A percentile compares a stretch with the other conserved stretches of the same genome.
phyloP scores from a whole-genome alignment of 2,329 filamentous ascomycete genomes.

The Knufia fluminis region DNA sequence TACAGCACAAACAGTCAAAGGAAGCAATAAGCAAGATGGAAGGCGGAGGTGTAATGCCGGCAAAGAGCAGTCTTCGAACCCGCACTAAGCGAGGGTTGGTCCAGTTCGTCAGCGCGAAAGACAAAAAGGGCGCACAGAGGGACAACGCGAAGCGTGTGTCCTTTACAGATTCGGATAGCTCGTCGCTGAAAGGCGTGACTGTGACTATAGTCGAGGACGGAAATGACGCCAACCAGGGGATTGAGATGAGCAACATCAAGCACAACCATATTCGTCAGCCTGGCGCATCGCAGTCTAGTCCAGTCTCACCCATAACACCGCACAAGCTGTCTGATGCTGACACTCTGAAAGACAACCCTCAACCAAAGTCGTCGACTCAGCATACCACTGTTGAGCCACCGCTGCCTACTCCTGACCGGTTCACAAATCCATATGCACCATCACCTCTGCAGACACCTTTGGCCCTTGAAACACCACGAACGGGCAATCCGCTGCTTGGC shows the following conservation, averaged over 20 bases:
- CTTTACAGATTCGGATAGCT: conserved; percentile 1
- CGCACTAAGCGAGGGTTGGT: not conserved
- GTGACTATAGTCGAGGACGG: conserved; percentile 4
- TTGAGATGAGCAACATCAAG: conserved; percentile 6
- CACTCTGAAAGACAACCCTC: not conserved
- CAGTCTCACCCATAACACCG: conserved; percentile 6
- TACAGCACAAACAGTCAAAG: conserved; percentile 6
- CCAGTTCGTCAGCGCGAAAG: not conserved
- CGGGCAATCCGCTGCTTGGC: conserved; percentile 3
- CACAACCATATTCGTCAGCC: not conserved
- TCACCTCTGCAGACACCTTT: not conserved
- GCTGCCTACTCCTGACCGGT: not conserved
- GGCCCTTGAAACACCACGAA: not conserved
- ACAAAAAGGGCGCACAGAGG: not conserved
- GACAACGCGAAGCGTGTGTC: conserved; percentile 1
- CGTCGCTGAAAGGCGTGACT: not conserved
- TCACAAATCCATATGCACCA: not conserved
- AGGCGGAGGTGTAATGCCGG: not conserved
- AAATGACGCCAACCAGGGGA: not conserved
- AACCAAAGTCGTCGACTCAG: not conserved
- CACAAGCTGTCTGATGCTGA: not conserved
- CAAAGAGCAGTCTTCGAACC: conserved; percentile 4
- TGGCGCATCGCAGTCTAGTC: not conserved
- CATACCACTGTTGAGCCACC: not conserved
- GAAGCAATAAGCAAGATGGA: conserved; percentile 2